Conservation (phyloP, 805 yeast species). For the Maudiozyma barnettii region DNA sequence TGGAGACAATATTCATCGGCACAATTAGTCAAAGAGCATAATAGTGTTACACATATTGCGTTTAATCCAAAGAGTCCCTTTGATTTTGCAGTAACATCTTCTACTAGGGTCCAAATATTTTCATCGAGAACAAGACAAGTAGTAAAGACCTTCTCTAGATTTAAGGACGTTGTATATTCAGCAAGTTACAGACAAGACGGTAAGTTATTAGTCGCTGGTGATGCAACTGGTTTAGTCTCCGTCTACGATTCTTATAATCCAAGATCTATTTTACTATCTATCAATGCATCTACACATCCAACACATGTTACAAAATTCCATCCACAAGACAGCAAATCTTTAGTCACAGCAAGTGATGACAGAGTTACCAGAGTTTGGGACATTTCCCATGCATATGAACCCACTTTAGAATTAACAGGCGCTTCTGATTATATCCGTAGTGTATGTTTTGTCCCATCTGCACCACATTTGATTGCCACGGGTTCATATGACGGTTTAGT, state of each 20-base stretch:
- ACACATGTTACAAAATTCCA: slow-evolving; percentile 92
- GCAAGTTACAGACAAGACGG: slow-evolving; percentile 93
- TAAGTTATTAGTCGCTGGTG: slow-evolving; percentile 84
- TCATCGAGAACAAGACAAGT: slow-evolving; percentile 93
- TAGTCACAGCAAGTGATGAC: slow-evolving; percentile 88
- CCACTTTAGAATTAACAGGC: slow-evolving; percentile 55
- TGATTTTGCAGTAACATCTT: slow-evolving; percentile 88
- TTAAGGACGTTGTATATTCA: slow-evolving; percentile 84
- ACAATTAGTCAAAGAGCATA: slow-evolving; percentile 85
- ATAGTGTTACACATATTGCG: slow-evolving; percentile 77
- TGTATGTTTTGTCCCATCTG: slow-evolving; percentile 64
- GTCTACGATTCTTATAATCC: slow-evolving; percentile 79
- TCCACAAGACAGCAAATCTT: slow-evolving; percentile 47
- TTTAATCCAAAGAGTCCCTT: slow-evolving; percentile 82
- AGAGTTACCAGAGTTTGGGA: slow-evolving; percentile 81
- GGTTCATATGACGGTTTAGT: slow-evolving; percentile 91
- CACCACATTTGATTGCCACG: slow-evolving; percentile 72
- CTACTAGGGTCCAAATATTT: slow-evolving; percentile 85
- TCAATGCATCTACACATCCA: slow-evolving; percentile 78
- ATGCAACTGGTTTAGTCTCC: slow-evolving; percentile 88
- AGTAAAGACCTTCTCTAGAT: slow-evolving; percentile 71
- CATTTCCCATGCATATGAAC: slow-evolving; percentile 66
- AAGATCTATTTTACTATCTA: slow-evolving; percentile 65
- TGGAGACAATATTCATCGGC: slow-evolving; percentile 86
- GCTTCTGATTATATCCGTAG: slow-evolving; percentile 86